Evolutionary conservation across 208 protist species (phyloP), one percentile per base, ranked within the genome.

Genomic region (Acanthamoeba triangularis): DNA sequence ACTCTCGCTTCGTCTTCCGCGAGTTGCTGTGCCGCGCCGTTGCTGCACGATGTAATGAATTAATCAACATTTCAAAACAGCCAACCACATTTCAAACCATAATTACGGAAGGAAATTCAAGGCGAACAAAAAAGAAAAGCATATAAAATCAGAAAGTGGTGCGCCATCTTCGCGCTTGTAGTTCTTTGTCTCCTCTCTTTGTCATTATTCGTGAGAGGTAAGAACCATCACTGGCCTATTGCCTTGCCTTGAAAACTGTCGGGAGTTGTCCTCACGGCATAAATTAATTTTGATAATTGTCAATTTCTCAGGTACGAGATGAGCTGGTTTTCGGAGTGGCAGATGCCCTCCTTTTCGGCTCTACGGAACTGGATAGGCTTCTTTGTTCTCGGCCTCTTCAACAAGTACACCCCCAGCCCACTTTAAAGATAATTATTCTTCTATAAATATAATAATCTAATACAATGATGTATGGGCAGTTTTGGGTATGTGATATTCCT

Each of bases 331-430:
- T 90, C 49, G 47, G 35, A 37, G 30, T 90, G 44, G 72, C 25
- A 90, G 80, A 23, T 59, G 35, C 80, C 80, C 54, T 90, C 80
- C 16, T 33, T 90, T 16, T 3, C 80, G 49, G 54, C 35, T 25
- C 0, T 90, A 0, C 80, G 80, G 5, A 56, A 90, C n/a, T 90
- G 44, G 80, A 33, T 90, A 1, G 80, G 80, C 8, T 96, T 96
- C 37, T 95, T 95, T 37, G 41, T 96, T 10, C 69, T 49, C 20
- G 95, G 95, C 44, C 72, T 96, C 5, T 37, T 96, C 35, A 96
- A 96, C 44, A 96, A 96, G 47, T 96, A 44, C 72, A 76, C 67
- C 76, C 82, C 41, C n/a, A 54, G 16, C 16, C 49, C 0, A 63
- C 8, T 78, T 78, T 78, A 18, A 11, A 78, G 37, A 18, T 78